A percentile compares a stretch with the other conserved stretches of the same genome.
These are phyloP conservation scores for Fomitopsis betulina DNA, from an alignment of 1,284 basidiomycete species.

Conservation along the genomic window DNA sequence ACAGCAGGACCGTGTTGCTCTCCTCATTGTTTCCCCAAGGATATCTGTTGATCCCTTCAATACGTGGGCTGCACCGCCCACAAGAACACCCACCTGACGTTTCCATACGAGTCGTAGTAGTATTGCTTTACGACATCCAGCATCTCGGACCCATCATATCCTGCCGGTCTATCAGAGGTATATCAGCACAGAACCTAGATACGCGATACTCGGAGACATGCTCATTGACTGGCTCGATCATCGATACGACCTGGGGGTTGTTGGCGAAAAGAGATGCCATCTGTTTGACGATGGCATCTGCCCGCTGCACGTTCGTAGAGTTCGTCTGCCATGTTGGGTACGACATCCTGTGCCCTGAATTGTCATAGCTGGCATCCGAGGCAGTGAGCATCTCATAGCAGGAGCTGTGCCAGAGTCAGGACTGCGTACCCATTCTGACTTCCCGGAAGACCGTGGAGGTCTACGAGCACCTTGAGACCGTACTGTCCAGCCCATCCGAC, in stretches of 20 bases:
- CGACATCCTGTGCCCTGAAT: slow-evolving; percentile 70
- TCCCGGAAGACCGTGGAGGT: slow-evolving; percentile 82
- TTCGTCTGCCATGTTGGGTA: slow-evolving; percentile 70
- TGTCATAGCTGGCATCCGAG: slow-evolving; percentile 64
- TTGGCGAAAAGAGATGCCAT: slow-evolving; percentile 59
- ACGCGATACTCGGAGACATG: slow-evolving; percentile 30
- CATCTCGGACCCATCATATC: slow-evolving; percentile 54
- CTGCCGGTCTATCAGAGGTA: slow-evolving; percentile 63
- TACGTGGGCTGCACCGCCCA: slow-evolving; percentile 12
- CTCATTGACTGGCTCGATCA: slow-evolving; percentile 79
- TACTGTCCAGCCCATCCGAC: slow-evolving; percentile 75
- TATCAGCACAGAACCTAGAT: slow-evolving; percentile 1
- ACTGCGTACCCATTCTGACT: slow-evolving; percentile 71
- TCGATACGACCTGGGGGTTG: slow-evolving; percentile 54
- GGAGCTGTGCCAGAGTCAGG: neutral
- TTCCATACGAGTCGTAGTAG: slow-evolving; percentile 72
- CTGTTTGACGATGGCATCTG: slow-evolving; percentile 62
- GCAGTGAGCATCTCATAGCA: neutral
- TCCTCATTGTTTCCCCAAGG: slow-evolving; percentile 55
- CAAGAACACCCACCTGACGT: slow-evolving; percentile 51
- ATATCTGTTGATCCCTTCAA: slow-evolving; percentile 34
- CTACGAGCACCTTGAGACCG: slow-evolving; percentile 78
- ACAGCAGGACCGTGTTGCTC: slow-evolving; percentile 62
- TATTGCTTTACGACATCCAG: slow-evolving; percentile 62
- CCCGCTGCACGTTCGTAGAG: slow-evolving; percentile 64